Base-by-base conservation (phyloP, 106 monocot species). In the Phalaenopsis aphrodite region DNA sequence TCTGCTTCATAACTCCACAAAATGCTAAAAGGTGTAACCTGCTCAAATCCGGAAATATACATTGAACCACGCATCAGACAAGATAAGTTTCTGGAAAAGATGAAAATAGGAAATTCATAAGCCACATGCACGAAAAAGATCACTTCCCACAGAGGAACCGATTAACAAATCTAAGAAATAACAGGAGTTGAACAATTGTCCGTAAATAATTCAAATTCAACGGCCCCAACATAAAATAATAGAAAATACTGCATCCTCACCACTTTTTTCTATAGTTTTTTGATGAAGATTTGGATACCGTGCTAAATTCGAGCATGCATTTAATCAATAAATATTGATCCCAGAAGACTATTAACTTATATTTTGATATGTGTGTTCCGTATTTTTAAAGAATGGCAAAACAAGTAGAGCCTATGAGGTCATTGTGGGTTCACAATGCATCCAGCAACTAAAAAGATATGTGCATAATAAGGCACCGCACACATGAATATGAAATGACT, bases 1-100 rank as follows among this genome's bases (percentile, higher is more conserved):
- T 86, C 88, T 45, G 83, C 84, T 55, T 96, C 91, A 74, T 90
- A 88, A 10, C 66, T 41, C 96, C 96, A 96, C 10, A 75, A 19
- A 17, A 84, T 71, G 19, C 45, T 38, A 67, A 84, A 94, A 56
- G 87, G 81, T 15, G 47, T 11, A 2, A 42, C 88, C 93, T 93
- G 86, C 16, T 77, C 56, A 39, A 23, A 78, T 78, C 39, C 58
- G 24, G 38, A 74, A 57, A 87, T 12, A 37, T 85, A 69, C 5
- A 69, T 61, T n/a, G 61, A 61, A 21, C 61, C 61, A 61, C 8
- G 61, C n/a, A n/a, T 61, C 61, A 61, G 61, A 52, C 12, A 12
- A 52, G 52, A 52, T 52, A 52, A 14, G 52, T 52, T 61, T 61
- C 61, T 18, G 5, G 61, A 18, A 61, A 61, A 61, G 6, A 61